These are phyloP conservation scores for Diaporthe sp. DNA, from an alignment of 2,329 filamentous ascomycete species.

Conservation along the genomic window DNA sequence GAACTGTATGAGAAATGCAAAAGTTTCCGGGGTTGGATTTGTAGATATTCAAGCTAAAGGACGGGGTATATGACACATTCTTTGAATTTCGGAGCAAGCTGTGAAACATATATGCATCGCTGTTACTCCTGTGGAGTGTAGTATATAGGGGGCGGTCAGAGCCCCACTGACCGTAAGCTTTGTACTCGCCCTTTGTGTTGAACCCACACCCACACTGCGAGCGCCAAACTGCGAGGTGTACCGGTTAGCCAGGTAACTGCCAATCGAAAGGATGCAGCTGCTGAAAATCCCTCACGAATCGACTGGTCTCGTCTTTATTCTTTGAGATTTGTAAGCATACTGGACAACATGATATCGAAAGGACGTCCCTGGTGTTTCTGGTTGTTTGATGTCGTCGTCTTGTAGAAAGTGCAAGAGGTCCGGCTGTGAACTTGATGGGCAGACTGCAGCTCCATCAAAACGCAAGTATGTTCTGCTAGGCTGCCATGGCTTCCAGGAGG, in stretches of 20 bases:
- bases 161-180: background rate
- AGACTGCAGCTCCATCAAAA: too few relatives aligned
- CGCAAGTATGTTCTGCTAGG: background rate
- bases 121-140: background rate
- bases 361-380: background rate
- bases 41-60: background rate
- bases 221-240: too few relatives aligned
- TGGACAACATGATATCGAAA: background rate
- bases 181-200: too few relatives aligned
- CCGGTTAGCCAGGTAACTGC: too few relatives aligned
- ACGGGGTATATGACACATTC: background rate
- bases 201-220: too few relatives aligned
- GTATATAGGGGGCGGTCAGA: too few relatives aligned
- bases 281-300: too few relatives aligned
- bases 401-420: background rate
- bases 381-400: background rate
- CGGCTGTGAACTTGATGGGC: background rate
- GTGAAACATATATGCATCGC: background rate
- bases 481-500: background rate
- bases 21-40: background rate
- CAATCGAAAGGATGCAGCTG: background rate
- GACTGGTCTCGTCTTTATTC: too few relatives aligned
- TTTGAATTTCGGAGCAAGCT: background rate
- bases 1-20: conserved; percentile 1
- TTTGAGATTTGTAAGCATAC: background rate